A percentile compares a stretch with the other conserved stretches of the same genome.
These are phyloP conservation scores for Suhomyces ambrosiae DNA, from an alignment of 1,139 yeast genomes.

Conservation along the genomic window DNA sequence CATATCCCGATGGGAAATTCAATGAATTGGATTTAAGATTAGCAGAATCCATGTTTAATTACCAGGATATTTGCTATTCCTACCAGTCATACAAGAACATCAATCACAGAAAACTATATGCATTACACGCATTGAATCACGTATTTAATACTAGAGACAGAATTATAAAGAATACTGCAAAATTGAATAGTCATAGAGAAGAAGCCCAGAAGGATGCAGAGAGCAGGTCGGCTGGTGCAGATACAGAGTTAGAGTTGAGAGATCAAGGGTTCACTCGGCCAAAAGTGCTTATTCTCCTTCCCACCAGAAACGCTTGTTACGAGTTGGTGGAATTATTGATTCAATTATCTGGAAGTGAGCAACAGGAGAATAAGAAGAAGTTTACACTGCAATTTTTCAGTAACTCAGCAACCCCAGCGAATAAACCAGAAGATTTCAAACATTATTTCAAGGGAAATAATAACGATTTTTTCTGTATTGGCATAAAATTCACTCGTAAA, in stretches of 20 bases:
- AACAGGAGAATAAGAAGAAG: slow-evolving; percentile 78
- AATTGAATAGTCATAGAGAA: slow-evolving; percentile 49
- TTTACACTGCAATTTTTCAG: slow-evolving; percentile 71
- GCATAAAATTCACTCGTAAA: slow-evolving; percentile 86
- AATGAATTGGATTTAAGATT: slow-evolving; percentile 29
- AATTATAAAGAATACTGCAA: slow-evolving; percentile 71
- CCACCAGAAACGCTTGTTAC: slow-evolving; percentile 80
- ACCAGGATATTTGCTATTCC: slow-evolving; percentile 72
- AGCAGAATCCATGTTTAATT: slow-evolving; percentile 66
- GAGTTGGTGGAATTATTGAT: slow-evolving; percentile 68
- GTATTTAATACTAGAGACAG: slow-evolving; percentile 83
- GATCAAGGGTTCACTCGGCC: slow-evolving; percentile 98
- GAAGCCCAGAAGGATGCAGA: slow-evolving; percentile 46
- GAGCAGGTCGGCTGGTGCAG: slow-evolving; percentile 23
- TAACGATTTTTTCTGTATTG: slow-evolving; percentile 88
- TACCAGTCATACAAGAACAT: slow-evolving; percentile 42
- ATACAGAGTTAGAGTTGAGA: slow-evolving; percentile 60
- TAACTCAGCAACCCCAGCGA: slow-evolving; percentile 52
- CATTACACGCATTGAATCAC: slow-evolving; percentile 79
- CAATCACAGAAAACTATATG: slow-evolving; percentile 64
- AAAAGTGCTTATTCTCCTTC: slow-evolving; percentile 77
- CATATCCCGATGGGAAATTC: slow-evolving; percentile 18
- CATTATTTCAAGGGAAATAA: slow-evolving; percentile 85
- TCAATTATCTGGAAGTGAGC: slow-evolving; percentile 65
- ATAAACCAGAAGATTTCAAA: slow-evolving; percentile 83